These are phyloP conservation scores for Ophiostoma sp. DNA, from an alignment of 2,329 filamentous ascomycete species.

Conservation along the genomic window DNA sequence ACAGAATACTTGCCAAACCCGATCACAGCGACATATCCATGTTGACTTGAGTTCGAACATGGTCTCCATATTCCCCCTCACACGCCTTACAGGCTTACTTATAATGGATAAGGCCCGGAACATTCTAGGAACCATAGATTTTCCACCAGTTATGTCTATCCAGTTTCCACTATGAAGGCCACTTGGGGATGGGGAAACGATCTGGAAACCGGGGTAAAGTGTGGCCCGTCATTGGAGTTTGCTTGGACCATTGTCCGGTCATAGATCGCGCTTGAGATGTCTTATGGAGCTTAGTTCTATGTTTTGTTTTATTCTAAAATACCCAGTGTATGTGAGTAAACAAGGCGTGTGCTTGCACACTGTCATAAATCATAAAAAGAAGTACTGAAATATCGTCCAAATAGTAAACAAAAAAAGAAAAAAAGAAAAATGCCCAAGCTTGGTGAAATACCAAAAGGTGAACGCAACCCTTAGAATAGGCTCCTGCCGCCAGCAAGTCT, in stretches of 20 bases:
- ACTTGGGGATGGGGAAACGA: background rate
- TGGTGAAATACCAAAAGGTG: background rate
- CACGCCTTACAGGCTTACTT: background rate
- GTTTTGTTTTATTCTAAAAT: background rate
- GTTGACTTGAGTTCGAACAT: background rate
- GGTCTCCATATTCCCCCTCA: constrained; percentile 4
- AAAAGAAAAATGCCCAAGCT: background rate
- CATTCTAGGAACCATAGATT: background rate
- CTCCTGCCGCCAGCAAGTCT: constrained; percentile 58
- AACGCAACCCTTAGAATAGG: constrained; percentile 36
- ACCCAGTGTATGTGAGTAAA: background rate
- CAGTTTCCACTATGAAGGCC: background rate
- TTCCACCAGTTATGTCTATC: constrained; percentile 4
- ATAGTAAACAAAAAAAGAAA: too few species aligned
- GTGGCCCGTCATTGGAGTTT: background rate
- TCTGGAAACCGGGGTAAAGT: constrained; percentile 6
- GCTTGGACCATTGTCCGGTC: background rate
- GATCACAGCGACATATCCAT: background rate
- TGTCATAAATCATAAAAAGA: background rate
- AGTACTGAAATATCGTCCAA: background rate
- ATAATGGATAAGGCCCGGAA: background rate
- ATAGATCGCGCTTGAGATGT: background rate
- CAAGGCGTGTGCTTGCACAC: background rate
- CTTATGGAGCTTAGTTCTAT: background rate
- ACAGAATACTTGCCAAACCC: too few species aligned